Percentiles rank a stretch among this genome's conserved stretches.
phyloP scores from a whole-genome alignment of 1,284 basidiomycete species.

The Malassezia globosa region DNA sequence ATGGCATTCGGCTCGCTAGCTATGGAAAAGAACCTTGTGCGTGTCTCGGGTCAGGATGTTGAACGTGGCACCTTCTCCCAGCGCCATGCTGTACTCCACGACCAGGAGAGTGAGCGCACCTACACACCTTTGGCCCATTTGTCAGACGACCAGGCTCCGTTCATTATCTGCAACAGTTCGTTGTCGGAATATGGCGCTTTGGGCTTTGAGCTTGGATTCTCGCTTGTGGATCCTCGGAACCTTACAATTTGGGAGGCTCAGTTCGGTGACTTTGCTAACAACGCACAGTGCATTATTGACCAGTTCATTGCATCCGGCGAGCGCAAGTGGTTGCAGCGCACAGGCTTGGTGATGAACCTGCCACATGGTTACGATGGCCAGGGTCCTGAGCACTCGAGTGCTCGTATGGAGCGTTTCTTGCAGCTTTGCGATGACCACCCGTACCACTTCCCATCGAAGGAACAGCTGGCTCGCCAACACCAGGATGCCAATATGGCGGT shows the following conservation, averaged over 20 bases:
- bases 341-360: slow-evolving; percentile 78
- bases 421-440: slow-evolving; percentile 98
- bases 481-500: slow-evolving; percentile 99
- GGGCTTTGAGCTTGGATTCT: slow-evolving; percentile 97
- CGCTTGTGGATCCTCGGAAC: slow-evolving; percentile 84
- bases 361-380: slow-evolving; percentile 94
- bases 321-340: slow-evolving; percentile 93
- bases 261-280: slow-evolving; percentile 76
- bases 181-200: slow-evolving; percentile 89
- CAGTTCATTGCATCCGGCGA: slow-evolving; percentile 97
- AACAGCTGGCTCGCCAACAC: slow-evolving; percentile 87
- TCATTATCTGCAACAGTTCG: slow-evolving; percentile 93
- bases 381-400: slow-evolving; percentile 96
- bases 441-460: slow-evolving; percentile 70
- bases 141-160: slow-evolving; percentile 72
- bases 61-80: slow-evolving; percentile 99
- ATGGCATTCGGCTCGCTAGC: slow-evolving; percentile 88
- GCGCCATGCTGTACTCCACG: slow-evolving; percentile 90
- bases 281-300: slow-evolving; percentile 92
- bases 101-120: slow-evolving; percentile 82
- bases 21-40: slow-evolving; percentile 84
- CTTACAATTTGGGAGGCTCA: slow-evolving; percentile 96
- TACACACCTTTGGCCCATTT: slow-evolving; percentile 84
- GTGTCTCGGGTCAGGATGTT: slow-evolving; percentile 94
- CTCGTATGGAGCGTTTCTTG: slow-evolving; percentile 88